Base-by-base conservation (phyloP, 192 early-diverging fungal species). In the Coemansia sp. region DNA sequence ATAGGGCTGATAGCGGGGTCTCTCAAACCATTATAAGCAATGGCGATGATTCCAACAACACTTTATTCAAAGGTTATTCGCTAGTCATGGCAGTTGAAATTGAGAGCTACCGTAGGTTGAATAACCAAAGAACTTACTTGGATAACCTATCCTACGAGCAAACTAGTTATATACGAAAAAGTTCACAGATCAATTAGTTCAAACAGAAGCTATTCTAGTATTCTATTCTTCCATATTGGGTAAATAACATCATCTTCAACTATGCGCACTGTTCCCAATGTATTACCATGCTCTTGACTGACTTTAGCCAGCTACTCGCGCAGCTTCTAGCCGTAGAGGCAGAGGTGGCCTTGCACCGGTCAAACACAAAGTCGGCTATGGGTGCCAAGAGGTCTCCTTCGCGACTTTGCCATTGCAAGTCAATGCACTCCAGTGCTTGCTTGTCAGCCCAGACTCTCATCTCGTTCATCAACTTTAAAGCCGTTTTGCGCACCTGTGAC, bases 241-340 rank as follows among this genome's bases (percentile, higher is more conserved):
- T 8, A 46, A 11, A 36, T 30, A 57, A 38, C 6, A n/a, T 5
- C 29, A 30, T 11, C 25, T n/a, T 8, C 9, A 13, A 17, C 27
- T 30, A 47, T 3, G 60, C 60, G 27, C 56, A 57, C 31, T 58
- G 61, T 38, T 76, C 65, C 72, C 72, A 76, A 9, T 65, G 72
- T 2, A 23, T 45, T 39, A 60, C 15, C 43, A 68, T 31, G 51
- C 48, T 60, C 39, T 60, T 68, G 33, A 45, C 58, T 29, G 72
- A 76, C 15, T 61, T 53, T 14, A 60, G 48, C 72, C 72, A 76
- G 23, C 72, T 64, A 9, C 39, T 56, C 26, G 27, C 26, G 33
- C 72, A 76, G 10, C 43, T 58, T 49, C 65, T 76, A 14, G 49
- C 45, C 3, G 39, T 60, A 15, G 39, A 18, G 41, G 53, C 53